phyloP scores from a whole-genome alignment of 1,284 basidiomycete genomes.

The Athelia sp. region DNA sequence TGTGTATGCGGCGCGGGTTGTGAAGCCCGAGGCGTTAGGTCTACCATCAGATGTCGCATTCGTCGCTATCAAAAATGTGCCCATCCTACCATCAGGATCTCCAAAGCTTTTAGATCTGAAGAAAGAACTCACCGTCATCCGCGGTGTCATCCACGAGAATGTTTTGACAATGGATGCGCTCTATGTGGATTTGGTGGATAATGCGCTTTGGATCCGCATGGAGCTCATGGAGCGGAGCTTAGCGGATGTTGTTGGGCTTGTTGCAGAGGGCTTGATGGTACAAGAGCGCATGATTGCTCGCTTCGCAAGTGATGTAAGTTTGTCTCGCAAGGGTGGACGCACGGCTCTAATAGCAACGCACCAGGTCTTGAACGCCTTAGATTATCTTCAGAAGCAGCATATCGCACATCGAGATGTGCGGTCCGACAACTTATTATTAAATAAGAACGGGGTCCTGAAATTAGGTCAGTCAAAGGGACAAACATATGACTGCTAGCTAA shows the following conservation, averaged over 20 bases:
- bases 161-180: constrained; percentile 61
- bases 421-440: constrained; percentile 73
- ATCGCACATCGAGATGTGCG: constrained; percentile 78
- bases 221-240: constrained; percentile 81
- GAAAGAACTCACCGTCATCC: constrained; percentile 55
- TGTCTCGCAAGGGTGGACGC: constrained; percentile 1
- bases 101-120: constrained; percentile 59
- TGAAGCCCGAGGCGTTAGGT: constrained; percentile 29
- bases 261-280: constrained; percentile 52
- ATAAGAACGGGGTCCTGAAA: constrained; percentile 62
- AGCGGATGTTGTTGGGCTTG: constrained; percentile 66
- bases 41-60: constrained; percentile 36
- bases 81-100: constrained; percentile 50
- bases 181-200: constrained; percentile 61
- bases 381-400: constrained; percentile 53
- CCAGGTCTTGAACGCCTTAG: constrained; percentile 59
- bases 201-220: constrained; percentile 78
- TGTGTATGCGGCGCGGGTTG: constrained; percentile 58
- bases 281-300: constrained; percentile 63
- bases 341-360: neutral
- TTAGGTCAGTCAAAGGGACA: constrained; percentile 45
- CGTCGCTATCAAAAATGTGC: constrained; percentile 71
- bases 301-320: constrained; percentile 69
- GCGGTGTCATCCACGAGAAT: constrained; percentile 50
- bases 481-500: constrained; percentile 2